A percentile compares a stretch with the other conserved stretches of the same genome.
phyloP scores from a whole-genome alignment of 2,329 filamentous ascomycete genomes.

The Chaetomiaceae sp. region DNA sequence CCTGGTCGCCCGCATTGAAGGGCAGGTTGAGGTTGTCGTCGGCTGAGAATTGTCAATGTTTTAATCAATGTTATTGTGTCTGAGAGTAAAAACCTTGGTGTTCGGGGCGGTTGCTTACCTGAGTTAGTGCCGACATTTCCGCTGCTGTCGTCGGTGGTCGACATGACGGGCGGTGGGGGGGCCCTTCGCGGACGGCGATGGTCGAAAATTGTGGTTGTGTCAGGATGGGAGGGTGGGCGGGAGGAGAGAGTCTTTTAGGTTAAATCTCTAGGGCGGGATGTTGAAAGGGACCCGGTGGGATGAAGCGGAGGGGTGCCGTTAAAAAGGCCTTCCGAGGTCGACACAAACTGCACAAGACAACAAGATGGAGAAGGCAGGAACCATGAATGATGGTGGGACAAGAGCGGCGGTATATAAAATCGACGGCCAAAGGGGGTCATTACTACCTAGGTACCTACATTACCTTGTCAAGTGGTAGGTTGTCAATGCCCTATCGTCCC shows the following conservation, averaged over 20 bases:
- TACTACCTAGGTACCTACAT: neutral
- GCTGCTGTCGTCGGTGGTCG: conserved; percentile 15
- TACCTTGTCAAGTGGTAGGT: too few species aligned
- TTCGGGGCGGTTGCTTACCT: conserved; percentile 8
- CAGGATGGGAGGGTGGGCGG: neutral
- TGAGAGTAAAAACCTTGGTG: too few species aligned
- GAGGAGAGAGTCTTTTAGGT: neutral
- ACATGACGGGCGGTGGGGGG: conserved; percentile 13
- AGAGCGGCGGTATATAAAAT: conserved; percentile 11
- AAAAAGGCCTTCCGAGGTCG: neutral
- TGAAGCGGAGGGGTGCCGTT: neutral
- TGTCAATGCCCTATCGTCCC: conserved; percentile 10
- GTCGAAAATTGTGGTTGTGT: neutral
- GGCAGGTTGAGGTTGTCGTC: conserved; percentile 91
- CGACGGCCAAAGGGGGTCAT: neutral
- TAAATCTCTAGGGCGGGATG: neutral
- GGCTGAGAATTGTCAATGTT: conserved; percentile 44
- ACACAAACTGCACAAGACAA: neutral
- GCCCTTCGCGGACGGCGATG: conserved; percentile 9
- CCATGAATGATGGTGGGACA: conserved; percentile 8
- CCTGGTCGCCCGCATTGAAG: conserved; percentile 87
- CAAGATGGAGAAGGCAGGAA: neutral
- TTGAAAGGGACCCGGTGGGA: neutral
- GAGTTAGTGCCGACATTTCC: conserved; percentile 10
- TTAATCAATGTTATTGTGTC: too few species aligned